Percentiles rank a stretch among this genome's conserved stretches.
These are phyloP conservation scores for Ustilago loliicola DNA, from an alignment of 1,284 basidiomycete species.

Conservation along the genomic window DNA sequence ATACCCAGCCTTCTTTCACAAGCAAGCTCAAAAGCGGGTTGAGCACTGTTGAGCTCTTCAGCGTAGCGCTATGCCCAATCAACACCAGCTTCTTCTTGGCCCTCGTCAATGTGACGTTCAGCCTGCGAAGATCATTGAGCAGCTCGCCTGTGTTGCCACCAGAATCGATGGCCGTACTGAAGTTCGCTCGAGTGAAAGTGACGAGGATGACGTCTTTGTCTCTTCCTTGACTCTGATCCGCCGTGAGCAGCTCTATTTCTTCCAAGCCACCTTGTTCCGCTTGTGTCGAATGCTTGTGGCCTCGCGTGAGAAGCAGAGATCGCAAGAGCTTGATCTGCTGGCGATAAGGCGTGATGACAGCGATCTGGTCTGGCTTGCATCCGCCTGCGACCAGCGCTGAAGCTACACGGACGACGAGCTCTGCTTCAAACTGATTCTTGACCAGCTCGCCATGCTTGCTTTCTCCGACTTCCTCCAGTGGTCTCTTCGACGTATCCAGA, in stretches of 20 bases:
- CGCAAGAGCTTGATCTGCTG: constrained; percentile 92
- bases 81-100: constrained; percentile 74
- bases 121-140: constrained; percentile 57
- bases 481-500: constrained; percentile 84
- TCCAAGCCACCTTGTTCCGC: neutral
- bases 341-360: constrained; percentile 89
- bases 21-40: constrained; percentile 17
- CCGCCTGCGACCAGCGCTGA: constrained; percentile 79
- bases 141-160: constrained; percentile 51
- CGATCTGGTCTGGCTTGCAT: constrained; percentile 80
- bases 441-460: constrained; percentile 35
- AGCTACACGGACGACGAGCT: constrained; percentile 76
- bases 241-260: constrained; percentile 86
- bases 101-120: constrained; percentile 66
- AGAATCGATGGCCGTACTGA: neutral
- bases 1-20: constrained; percentile 5
- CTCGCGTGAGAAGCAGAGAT: constrained; percentile 50
- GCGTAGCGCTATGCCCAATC: constrained; percentile 51
- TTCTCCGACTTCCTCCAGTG: constrained; percentile 80
- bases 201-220: constrained; percentile 74
- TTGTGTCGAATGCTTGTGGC: neutral
- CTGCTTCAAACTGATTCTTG: constrained; percentile 84
- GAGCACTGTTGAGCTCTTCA: constrained; percentile 21
- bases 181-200: constrained; percentile 61
- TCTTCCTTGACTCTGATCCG: constrained; percentile 92